Evolutionary conservation across 2,329 filamentous ascomycete species (phyloP).

Genomic region (Aspergillus fijiensis): DNA sequence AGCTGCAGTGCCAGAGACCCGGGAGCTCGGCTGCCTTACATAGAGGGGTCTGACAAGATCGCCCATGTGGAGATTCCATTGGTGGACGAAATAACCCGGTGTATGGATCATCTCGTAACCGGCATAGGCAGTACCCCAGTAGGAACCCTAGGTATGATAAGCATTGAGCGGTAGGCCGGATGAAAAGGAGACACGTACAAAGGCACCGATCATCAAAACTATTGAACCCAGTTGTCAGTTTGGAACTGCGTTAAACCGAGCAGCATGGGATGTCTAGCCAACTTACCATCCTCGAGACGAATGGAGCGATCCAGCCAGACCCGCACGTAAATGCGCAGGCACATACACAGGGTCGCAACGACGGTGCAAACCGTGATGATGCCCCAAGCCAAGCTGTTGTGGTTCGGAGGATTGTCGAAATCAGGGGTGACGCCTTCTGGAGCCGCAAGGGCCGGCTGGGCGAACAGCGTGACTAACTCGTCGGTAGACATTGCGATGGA

Average conservation of each 20-base stretch:
- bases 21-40: constrained; percentile 6
- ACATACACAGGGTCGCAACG: constrained; percentile 19
- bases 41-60: constrained; percentile 20
- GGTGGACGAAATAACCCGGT: constrained; percentile 23
- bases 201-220: constrained; percentile 13
- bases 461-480: constrained; percentile 3
- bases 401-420: constrained; percentile 23
- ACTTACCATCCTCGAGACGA: constrained; percentile 21
- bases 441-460: constrained; percentile 18
- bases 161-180: background rate
- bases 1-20: background rate
- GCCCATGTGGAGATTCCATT: constrained; percentile 19
- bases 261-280: background rate
- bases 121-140: constrained; percentile 22
- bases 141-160: constrained; percentile 17
- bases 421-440: constrained; percentile 22
- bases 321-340: constrained; percentile 18
- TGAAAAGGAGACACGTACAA: background rate
- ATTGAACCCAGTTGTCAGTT: background rate
- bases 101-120: constrained; percentile 17
- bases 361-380: constrained; percentile 22
- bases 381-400: constrained; percentile 21
- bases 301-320: constrained; percentile 21
- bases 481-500: constrained; percentile 5
- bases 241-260: background rate